Evolutionary conservation across 2,329 filamentous ascomycete genomes (phyloP), one percentile per base, ranked within the genome.

Genomic region (Geosmithia morbida): DNA sequence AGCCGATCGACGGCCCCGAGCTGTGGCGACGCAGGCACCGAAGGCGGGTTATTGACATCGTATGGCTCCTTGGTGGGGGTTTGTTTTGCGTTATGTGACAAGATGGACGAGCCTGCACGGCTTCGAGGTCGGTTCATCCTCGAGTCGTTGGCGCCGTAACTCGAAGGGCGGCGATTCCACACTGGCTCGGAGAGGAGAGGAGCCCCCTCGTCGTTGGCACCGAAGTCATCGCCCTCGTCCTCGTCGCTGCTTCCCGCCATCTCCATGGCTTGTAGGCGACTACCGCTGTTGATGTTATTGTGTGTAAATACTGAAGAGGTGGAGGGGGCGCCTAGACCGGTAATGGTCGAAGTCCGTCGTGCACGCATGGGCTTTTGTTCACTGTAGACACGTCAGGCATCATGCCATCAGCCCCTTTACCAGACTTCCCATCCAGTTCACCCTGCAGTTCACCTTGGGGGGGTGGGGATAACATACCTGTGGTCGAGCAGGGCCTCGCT

Each of bases 401-500:
- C 19, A 29, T 22, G 18, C 16, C 26, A 13, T 37, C 33, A 26
- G 4, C 22, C 22, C 22, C 22, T 26, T 26, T 26, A 29, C 42
- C n/a, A 7, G 33, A 8, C 4, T 26, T 26, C 8, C 22, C 22
- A 26, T 26, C 22, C 22, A 26, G 22, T 18, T 18, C 13, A 41
- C 8, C n/a, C 40, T n/a, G n/a, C 22, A 26, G 40, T 41, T 41
- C n/a, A n/a, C n/a, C 40, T 20, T 11, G 40, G 40, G 40, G 40
- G 19, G 40, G 41, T 19, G 37, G 41, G 16, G 45, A 20, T 18
- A 45, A 22, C 17, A 11, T 66, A 85, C 80, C 87, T 78, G 63
- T 97, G 90, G 64, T 97, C 90, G 17, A 97, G 69, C 54, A 97
- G 68, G 7, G 79, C 82, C 59, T 94, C 83, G 61, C 88, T 96